Conservation (phyloP, 495 filamentous ascomycete genomes). For the Lentithecium fluviatile region DNA sequence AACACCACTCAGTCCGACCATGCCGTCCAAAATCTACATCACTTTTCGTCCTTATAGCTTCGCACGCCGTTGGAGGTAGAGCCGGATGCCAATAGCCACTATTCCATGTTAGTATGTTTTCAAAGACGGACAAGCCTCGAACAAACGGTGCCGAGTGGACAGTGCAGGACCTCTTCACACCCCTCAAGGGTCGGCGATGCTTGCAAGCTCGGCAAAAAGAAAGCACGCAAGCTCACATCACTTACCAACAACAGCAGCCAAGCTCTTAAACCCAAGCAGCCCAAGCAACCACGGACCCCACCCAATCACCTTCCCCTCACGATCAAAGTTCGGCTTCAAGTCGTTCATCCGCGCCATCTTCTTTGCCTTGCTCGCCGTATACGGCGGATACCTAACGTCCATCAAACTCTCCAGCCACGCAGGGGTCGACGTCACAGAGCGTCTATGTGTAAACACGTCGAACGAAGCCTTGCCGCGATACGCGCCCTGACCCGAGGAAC, state of each 20-base stretch:
- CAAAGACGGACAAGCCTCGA: too few relatives aligned
- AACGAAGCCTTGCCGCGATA: conserved; percentile 84
- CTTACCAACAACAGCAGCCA: conserved; percentile 34
- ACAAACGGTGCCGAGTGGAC: too few relatives aligned
- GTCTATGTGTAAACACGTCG: conserved; percentile 77
- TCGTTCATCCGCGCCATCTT: conserved; percentile 57
- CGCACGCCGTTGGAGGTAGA: conserved; percentile 31
- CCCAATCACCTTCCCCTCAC: conserved; percentile 56
- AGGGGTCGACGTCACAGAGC: conserved; percentile 72
- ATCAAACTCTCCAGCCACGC: conserved; percentile 77
- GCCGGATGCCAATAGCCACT: conserved; percentile 25
- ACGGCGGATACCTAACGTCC: conserved; percentile 78
- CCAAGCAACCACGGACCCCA: conserved; percentile 32
- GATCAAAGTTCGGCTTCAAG: conserved; percentile 77
- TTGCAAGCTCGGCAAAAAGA: too few relatives aligned
- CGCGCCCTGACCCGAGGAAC: conserved; percentile 75
- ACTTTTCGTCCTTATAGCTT: conserved; percentile 13
- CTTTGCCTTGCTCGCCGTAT: conserved; percentile 57
- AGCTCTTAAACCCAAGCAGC: conserved; percentile 19
- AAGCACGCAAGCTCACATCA: not conserved
- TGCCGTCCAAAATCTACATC: too few relatives aligned
- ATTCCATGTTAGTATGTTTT: conserved; percentile 5
- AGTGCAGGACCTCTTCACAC: too few relatives aligned
- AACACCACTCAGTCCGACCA: too few relatives aligned
- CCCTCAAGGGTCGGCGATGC: too few relatives aligned